Base-by-base conservation (phyloP, 345 rosid species). In the Gossypium turneri region DNA sequence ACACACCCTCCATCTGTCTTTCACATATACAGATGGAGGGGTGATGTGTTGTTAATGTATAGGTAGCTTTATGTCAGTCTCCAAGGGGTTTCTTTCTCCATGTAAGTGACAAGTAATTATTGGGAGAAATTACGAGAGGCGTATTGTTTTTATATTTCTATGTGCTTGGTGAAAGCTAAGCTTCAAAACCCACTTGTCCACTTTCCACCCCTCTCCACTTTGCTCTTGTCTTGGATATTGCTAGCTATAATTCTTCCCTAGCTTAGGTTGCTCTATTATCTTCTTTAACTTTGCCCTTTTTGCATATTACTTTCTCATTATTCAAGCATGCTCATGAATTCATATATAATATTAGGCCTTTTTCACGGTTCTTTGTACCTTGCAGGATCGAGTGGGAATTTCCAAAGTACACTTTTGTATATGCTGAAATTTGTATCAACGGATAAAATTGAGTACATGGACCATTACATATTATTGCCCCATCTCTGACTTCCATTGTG, bases 101-200 rank as follows among this genome's bases (percentile, higher is more conserved):
- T 52, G 66, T 34, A 19, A 58, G 44, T 56, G 83, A 74, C 75
- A 80, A 77, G 66, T 66, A 59, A 27, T 62, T 64, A 16, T 8
- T 34, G 22, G 34, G 22, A 34, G 67, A 62, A 17, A 15, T 29
- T 20, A 5, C 2, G 43, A 25, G 63, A 22, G 63, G 25, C 38
- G 53, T 41, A 24, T 16, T 43, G 24, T 62, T 64, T 48, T 48
- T 2, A 48, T 48, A 48, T 48, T 12, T 48, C 52, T 58, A 67
- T 59, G 57, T 75, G 75, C 51, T 75, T 57, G 59, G 47, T 47
- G 72, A 69, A 63, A 73, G 74, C 67, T 64, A 51, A 70, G 43
- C 59, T 56, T 66, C 71, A 24, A 9, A 55, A 57, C 19, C 81
- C 79, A 81, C 84, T 77, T 56, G 77, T 9, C 6, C 66, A 62